phyloP scores from a whole-genome alignment of 208 protist species.

The Leishmania gerbilli region DNA sequence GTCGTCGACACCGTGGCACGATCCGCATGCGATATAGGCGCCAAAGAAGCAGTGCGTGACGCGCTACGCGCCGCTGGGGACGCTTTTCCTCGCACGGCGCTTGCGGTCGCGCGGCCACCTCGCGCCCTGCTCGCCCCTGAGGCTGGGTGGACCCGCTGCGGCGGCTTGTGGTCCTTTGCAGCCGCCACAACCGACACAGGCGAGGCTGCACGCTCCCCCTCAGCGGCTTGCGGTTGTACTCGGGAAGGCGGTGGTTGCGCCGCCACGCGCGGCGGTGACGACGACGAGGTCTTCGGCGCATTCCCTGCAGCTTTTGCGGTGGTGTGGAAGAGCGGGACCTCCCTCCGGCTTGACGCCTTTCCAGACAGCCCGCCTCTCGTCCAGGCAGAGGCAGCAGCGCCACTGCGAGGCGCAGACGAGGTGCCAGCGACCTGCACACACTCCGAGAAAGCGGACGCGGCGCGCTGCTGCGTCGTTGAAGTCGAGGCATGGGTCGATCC shows the following conservation, averaged over 20 bases:
- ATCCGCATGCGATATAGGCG: neutral
- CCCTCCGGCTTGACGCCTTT: neutral
- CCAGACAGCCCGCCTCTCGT: neutral
- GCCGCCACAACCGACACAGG: neutral
- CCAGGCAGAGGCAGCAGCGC: neutral
- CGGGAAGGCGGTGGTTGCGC: neutral
- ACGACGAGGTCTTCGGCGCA: neutral
- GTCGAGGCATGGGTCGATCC: neutral
- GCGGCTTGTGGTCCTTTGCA: neutral
- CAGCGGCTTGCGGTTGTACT: neutral
- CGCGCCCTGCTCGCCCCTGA: neutral
- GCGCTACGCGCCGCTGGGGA: neutral
- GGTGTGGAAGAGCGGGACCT: neutral
- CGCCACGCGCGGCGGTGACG: neutral
- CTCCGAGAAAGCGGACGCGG: constrained; percentile 11
- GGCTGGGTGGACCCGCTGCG: neutral
- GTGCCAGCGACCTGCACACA: neutral
- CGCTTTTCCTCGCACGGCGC: neutral
- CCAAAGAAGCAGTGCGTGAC: neutral
- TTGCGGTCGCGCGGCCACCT: neutral
- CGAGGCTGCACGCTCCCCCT: neutral
- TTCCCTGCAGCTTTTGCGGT: neutral
- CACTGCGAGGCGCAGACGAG: neutral
- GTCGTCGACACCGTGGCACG: neutral
- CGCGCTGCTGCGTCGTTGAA: constrained; percentile 17